Percentiles rank a stretch among this genome's conserved stretches.
phyloP scores from a whole-genome alignment of 495 filamentous ascomycete species.

The Xanthoparmelia taractica region DNA sequence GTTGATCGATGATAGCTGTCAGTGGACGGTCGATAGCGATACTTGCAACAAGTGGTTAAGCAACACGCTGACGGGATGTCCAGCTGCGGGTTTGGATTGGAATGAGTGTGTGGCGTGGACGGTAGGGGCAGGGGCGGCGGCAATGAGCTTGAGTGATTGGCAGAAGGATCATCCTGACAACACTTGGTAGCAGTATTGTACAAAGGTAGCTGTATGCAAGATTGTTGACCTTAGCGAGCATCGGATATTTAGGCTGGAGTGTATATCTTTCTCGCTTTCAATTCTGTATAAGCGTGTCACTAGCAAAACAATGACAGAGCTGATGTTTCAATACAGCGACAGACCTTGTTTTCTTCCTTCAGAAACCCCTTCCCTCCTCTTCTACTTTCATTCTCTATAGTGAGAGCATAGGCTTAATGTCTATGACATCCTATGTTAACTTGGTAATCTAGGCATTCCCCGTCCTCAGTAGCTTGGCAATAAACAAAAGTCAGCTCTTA shows the following conservation, averaged over 20 bases:
- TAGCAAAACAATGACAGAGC: neutral
- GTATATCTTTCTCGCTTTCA: neutral
- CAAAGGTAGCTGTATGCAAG: neutral
- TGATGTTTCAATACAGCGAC: neutral
- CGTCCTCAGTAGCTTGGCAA: too few species aligned
- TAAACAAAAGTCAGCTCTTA: too few species aligned
- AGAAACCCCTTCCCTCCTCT: too few species aligned
- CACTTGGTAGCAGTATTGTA: neutral
- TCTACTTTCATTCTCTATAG: too few species aligned
- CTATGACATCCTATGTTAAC: too few species aligned
- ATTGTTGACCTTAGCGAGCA: neutral
- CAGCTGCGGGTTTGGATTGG: neutral
- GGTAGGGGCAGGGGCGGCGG: neutral
- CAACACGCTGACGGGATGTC: neutral
- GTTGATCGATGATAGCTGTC: neutral
- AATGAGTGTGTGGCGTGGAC: neutral
- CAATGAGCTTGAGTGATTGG: neutral
- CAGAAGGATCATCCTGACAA: neutral
- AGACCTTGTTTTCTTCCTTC: too few species aligned
- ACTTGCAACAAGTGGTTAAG: neutral
- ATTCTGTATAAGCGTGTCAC: neutral
- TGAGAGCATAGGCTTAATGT: too few species aligned
- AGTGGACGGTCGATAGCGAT: neutral
- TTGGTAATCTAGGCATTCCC: too few species aligned
- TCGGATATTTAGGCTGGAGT: neutral